phyloP scores from a whole-genome alignment of 306 rosid genomes.

The Lathyrus oleraceus region DNA sequence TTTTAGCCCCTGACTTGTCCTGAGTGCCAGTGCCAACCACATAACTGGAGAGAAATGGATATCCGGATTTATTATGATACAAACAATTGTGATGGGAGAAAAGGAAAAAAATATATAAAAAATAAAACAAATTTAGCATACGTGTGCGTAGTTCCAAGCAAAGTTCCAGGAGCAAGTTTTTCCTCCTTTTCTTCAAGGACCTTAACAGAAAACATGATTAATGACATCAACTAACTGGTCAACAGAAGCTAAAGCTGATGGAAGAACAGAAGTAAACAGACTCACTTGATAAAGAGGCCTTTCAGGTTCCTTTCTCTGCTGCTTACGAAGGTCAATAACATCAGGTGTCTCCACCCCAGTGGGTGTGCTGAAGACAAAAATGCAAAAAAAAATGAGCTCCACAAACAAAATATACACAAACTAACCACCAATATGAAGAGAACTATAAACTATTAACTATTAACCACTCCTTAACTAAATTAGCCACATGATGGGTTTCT shows the following conservation, averaged over 20 bases:
- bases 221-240: background rate
- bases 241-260: conserved; percentile 3
- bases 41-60: conserved; percentile 48
- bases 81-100: background rate
- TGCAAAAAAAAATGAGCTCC: conserved; percentile 14
- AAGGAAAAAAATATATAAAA: background rate
- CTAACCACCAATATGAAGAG: conserved; percentile 3
- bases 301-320: conserved; percentile 94
- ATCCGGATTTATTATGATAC: conserved; percentile 9
- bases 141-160: conserved; percentile 98
- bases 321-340: conserved; percentile 95
- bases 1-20: conserved; percentile 84
- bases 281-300: conserved; percentile 85
- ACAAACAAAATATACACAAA: background rate
- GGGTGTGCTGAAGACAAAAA: conserved; percentile 67
- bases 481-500: background rate
- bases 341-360: conserved; percentile 98
- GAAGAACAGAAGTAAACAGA: conserved; percentile 11
- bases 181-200: conserved; percentile 97
- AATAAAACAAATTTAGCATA: conserved; percentile 42
- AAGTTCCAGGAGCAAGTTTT: conserved; percentile 86
- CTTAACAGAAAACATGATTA: conserved; percentile 43
- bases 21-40: conserved; percentile 83
- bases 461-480: conserved; percentile 11
- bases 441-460: conserved; percentile 3